Conservation (phyloP, 2,329 filamentous ascomycete genomes). For the Polytolypa hystricis region DNA sequence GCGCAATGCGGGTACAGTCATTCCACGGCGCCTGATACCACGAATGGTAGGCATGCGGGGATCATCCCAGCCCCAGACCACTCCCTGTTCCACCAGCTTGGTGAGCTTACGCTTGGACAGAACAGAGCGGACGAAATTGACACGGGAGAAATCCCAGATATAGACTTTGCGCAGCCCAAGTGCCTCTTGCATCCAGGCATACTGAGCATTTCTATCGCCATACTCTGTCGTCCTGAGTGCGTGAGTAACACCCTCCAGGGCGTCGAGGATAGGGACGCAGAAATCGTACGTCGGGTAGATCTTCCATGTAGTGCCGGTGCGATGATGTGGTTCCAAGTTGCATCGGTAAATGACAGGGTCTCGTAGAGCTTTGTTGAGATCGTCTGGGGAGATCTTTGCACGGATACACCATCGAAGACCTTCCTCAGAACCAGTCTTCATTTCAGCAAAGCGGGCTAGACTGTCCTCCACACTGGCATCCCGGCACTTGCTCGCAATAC, state of each 20-base stretch:
- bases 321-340: slow-evolving; percentile 56
- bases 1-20: slow-evolving; percentile 19
- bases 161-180: slow-evolving; percentile 36
- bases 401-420: slow-evolving; percentile 83
- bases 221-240: slow-evolving; percentile 54
- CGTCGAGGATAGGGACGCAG: slow-evolving; percentile 52
- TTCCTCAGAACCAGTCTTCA: slow-evolving; percentile 74
- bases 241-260: slow-evolving; percentile 53
- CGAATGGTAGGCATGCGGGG: slow-evolving; percentile 42
- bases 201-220: slow-evolving; percentile 41
- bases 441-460: slow-evolving; percentile 77
- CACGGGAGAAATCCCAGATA: slow-evolving; percentile 43
- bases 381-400: slow-evolving; percentile 83
- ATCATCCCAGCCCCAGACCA: slow-evolving; percentile 42
- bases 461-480: slow-evolving; percentile 73
- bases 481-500: slow-evolving; percentile 69
- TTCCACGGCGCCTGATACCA: slow-evolving; percentile 35
- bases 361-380: slow-evolving; percentile 89
- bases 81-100: slow-evolving; percentile 37
- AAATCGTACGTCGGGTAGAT: slow-evolving; percentile 59
- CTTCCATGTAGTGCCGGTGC: slow-evolving; percentile 54
- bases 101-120: slow-evolving; percentile 43
- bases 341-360: slow-evolving; percentile 97
- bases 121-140: slow-evolving; percentile 42
- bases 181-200: slow-evolving; percentile 41